A percentile compares a stretch with the other conserved stretches of the same genome.
phyloP scores from a whole-genome alignment of 257 asterid species.

The Schizonepeta tenuifolia region DNA sequence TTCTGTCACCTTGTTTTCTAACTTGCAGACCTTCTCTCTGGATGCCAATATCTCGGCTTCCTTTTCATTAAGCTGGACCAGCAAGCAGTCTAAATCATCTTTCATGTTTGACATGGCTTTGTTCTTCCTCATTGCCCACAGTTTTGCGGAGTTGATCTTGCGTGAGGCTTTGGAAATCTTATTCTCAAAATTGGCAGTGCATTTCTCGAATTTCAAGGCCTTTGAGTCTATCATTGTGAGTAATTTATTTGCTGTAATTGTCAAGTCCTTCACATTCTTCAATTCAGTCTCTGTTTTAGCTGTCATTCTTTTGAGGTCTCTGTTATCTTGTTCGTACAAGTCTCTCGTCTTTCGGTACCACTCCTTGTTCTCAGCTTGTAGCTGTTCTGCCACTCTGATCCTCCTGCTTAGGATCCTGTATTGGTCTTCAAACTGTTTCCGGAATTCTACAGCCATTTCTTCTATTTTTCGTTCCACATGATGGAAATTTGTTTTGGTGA shows the following conservation, averaged over 20 bases:
- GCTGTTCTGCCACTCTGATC: slow-evolving; percentile 82
- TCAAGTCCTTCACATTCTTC: slow-evolving; percentile 48
- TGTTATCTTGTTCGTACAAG: slow-evolving; percentile 43
- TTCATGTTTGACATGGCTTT: slow-evolving; percentile 39
- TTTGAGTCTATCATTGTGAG: slow-evolving; percentile 58
- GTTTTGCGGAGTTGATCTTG: slow-evolving; percentile 66
- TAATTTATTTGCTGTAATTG: slow-evolving; percentile 51
- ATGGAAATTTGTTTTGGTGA: slow-evolving; percentile 47
- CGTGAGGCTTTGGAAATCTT: slow-evolving; percentile 72
- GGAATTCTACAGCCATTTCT: slow-evolving; percentile 66
- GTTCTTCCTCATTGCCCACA: slow-evolving; percentile 74
- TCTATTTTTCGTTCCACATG: slow-evolving; percentile 61
- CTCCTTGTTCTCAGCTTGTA: slow-evolving; percentile 75
- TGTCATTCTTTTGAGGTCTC: slow-evolving; percentile 47
- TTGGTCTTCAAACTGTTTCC: slow-evolving; percentile 70
- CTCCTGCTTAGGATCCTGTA: slow-evolving; percentile 73
- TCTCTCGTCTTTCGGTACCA: slow-evolving; percentile 59
- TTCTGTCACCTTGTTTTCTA: slow-evolving; percentile 69
- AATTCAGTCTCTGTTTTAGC: slow-evolving; percentile 39
- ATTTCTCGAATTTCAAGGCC: slow-evolving; percentile 60
- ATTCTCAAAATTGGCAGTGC: slow-evolving; percentile 57
- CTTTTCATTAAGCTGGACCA: slow-evolving; percentile 63
- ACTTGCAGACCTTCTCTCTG: slow-evolving; percentile 69
- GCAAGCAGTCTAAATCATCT: slow-evolving; percentile 57
- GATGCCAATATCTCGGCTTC: slow-evolving; percentile 66